Evolutionary conservation across 805 yeast species (phyloP).

Genomic region (Saccharomycopsis sp.): DNA sequence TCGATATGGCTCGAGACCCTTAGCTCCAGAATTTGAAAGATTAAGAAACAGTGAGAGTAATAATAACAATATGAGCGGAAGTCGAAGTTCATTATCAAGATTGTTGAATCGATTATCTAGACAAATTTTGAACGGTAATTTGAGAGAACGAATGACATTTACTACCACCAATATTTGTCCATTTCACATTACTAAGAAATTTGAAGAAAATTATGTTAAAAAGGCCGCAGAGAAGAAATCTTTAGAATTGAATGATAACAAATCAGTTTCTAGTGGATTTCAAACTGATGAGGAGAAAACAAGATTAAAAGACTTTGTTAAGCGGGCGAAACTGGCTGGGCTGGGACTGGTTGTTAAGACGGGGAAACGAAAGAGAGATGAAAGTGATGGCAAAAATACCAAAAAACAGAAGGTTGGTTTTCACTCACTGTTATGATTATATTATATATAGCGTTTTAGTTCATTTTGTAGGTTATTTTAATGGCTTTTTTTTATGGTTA

Average conservation of each 20-base stretch:
- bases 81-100: background rate
- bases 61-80: background rate
- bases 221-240: conserved; percentile 3
- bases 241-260: background rate
- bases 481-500: no score
- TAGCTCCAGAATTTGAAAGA: no score
- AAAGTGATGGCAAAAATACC: background rate
- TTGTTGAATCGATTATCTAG: background rate
- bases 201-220: background rate
- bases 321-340: background rate
- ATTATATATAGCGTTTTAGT: no score
- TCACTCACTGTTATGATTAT: no score
- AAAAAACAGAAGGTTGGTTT: background rate
- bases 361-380: background rate
- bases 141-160: background rate
- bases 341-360: background rate
- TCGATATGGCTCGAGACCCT: no score
- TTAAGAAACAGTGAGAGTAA: background rate
- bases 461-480: no score
- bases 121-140: background rate
- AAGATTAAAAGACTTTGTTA: background rate
- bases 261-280: conserved; percentile 1
- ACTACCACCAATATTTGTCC: no score
- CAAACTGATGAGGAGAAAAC: background rate
- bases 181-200: background rate